Base-by-base conservation (phyloP, 768 basidiomycete species). In the Serendipita sp. region DNA sequence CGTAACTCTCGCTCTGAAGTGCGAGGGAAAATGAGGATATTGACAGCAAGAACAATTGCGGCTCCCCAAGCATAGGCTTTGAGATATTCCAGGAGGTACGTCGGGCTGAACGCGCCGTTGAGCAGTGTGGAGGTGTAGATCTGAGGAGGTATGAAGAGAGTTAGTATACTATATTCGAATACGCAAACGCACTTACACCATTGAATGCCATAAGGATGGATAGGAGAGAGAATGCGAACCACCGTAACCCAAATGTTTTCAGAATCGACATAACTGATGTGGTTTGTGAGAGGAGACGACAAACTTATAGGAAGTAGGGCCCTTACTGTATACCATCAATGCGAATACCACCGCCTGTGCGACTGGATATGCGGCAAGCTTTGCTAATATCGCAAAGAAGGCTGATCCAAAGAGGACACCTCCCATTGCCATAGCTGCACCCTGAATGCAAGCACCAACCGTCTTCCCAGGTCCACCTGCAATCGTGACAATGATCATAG, bases 341-440 rank as follows among this genome's bases (percentile, higher is more conserved):
- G 67, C 69, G 44, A 72, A 72, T 2, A 72, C 66, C 48, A 74
- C 68, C 16, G 68, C 73, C 53, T 73, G 73, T 0, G 71, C 71
- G 45, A 73, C 70, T 18, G 67, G 69, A 31, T 67, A 67, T 55
- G 48, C 48, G 16, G 60, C 65, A 13, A 74, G 66, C 34, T 73
- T 69, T 23, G 73, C 72, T 1, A 73, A 67, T 15, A 74, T 70
- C 3, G 70, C 63, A 65, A 73, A 74, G 65, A 71, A 71, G 0
- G 69, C 31, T 3, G 66, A 66, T 0, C 66, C 72, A 27, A 71
- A 65, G 2, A 69, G 45, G 0, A 70, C 64, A 0, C 66, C 71
- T n/a, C 66, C 63, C 8, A 71, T 3, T 3, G 65, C 67, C 34
- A 69, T 50, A 31, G 53, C 29, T 15, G 66, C 36, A 0, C 68